Evolutionary conservation across 352 stramenopile species (phyloP), one percentile per base, ranked within the genome.

Genomic region (Phytopythium boreale): DNA sequence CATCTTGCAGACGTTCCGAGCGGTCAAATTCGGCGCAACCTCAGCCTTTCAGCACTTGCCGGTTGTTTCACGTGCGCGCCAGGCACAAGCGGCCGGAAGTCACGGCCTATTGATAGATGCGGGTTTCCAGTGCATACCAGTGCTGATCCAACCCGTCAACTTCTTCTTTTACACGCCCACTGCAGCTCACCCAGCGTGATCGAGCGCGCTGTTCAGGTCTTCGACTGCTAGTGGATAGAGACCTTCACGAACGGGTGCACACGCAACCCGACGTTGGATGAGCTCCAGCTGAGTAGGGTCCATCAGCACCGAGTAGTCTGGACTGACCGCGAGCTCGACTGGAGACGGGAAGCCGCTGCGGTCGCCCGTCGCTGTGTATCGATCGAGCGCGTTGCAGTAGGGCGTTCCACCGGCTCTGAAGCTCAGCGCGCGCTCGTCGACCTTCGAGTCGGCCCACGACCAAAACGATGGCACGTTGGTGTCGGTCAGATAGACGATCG

Each of bases 381-480:
- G 9, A 1, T 27, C 6, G 31, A 59, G 34, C 20, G 53, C 19
- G 20, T 31, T 20, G 36, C 53, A 59, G 34, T 59, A 59, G 2
- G 29, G 20, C 11, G 53, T 34, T 26, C 31, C 53, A 47, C 36
- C 53, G n/a, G 22, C 31, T 11, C 26, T 12, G 53, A 47, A 47
- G 20, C 0, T 10, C 31, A 43, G 6, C 29, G 29, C 29, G 29
- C 4, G 29, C 29, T 34, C 29, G 29, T 34, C 29, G 29, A 7
- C 29, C 15, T 2, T 15, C n/a, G 53, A 19, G 22, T 75, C 65
- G 17, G 43, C 44, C 69, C 61, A 75, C 1, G 37, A 36, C 65
- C 58, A 75, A 27, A 68, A 69, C n/a, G 59, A 62, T 1, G 65
- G 67, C 26, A 74, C 64, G 19, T 68, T 46, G 11, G 68, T 71